These are phyloP conservation scores for Xylariaceae sp. DNA, from an alignment of 2,329 filamentous ascomycete species.

Conservation along the genomic window DNA sequence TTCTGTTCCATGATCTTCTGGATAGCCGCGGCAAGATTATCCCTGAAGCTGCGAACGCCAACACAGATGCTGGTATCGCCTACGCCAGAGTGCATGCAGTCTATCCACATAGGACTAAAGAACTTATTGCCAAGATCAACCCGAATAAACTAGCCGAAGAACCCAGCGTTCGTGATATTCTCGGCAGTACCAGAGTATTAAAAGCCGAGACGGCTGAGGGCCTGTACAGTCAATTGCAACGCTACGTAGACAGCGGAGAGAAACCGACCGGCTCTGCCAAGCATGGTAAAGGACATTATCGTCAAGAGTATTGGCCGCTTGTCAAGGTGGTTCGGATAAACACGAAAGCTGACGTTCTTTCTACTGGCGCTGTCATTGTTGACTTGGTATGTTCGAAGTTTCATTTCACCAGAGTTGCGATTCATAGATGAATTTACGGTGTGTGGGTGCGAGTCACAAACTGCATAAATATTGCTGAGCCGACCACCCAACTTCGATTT, in stretches of 20 bases:
- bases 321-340: conserved; percentile 45
- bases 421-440: neutral
- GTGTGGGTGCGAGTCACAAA: too few species aligned
- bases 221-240: conserved; percentile 25
- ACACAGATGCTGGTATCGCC: conserved; percentile 27
- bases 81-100: conserved; percentile 29
- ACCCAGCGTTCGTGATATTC: conserved; percentile 21
- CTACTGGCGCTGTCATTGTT: conserved; percentile 34
- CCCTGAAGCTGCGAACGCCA: conserved; percentile 19
- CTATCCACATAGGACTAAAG: conserved; percentile 26
- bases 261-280: conserved; percentile 18
- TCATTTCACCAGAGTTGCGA: neutral
- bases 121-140: conserved; percentile 24
- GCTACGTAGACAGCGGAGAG: conserved; percentile 30
- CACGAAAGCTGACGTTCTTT: conserved; percentile 32
- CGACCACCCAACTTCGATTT: too few species aligned
- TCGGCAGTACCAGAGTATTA: conserved; percentile 25
- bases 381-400: conserved; percentile 25
- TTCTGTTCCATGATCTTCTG: conserved; percentile 23
- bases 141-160: conserved; percentile 22
- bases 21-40: conserved; percentile 23
- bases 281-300: conserved; percentile 3
- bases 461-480: too few species aligned
- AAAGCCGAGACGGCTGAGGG: conserved; percentile 18
- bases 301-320: conserved; percentile 32